A percentile compares a stretch with the other conserved stretches of the same genome.
phyloP scores from a whole-genome alignment of 208 protist genomes.

The Novymonas esmeraldas region DNA sequence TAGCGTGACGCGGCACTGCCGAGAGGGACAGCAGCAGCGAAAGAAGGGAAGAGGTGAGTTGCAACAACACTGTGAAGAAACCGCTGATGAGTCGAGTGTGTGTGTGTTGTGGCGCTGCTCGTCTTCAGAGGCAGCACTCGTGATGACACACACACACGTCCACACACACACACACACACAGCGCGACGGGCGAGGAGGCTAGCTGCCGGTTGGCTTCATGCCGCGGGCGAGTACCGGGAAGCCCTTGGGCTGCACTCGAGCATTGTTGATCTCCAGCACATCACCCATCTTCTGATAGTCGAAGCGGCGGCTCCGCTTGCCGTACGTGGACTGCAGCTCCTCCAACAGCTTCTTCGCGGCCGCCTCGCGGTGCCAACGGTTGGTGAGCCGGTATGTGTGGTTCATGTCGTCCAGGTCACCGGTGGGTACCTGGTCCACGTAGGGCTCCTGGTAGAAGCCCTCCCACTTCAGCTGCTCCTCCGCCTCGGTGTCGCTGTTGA shows the following conservation, averaged over 20 bases:
- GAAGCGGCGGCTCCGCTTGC: constrained; percentile 80
- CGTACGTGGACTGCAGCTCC: constrained; percentile 80
- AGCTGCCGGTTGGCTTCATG: constrained; percentile 43
- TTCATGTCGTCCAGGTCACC: constrained; percentile 82
- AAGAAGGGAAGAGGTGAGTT: too few species aligned
- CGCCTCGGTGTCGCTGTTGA: constrained; percentile 88
- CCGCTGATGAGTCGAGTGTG: too few species aligned
- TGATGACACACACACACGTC: too few species aligned
- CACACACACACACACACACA: background rate
- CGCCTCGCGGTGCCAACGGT: constrained; percentile 91
- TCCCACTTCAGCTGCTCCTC: constrained; percentile 90
- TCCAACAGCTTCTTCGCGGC: constrained; percentile 89
- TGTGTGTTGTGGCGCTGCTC: too few species aligned
- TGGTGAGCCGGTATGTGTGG: constrained; percentile 83
- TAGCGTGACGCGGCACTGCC: too few species aligned
- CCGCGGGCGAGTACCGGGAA: constrained; percentile 84
- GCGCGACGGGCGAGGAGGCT: background rate
- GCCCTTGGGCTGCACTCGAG: constrained; percentile 87
- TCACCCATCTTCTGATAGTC: constrained; percentile 93
- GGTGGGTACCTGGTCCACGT: constrained; percentile 84
- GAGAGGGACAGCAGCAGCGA: too few species aligned
- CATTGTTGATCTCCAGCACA: constrained; percentile 92
- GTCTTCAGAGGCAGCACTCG: too few species aligned
- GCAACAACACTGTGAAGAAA: too few species aligned
- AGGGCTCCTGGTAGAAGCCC: constrained; percentile 87